Conservation (phyloP, 2,329 filamentous ascomycete genomes). For the Aspergillus sp. region DNA sequence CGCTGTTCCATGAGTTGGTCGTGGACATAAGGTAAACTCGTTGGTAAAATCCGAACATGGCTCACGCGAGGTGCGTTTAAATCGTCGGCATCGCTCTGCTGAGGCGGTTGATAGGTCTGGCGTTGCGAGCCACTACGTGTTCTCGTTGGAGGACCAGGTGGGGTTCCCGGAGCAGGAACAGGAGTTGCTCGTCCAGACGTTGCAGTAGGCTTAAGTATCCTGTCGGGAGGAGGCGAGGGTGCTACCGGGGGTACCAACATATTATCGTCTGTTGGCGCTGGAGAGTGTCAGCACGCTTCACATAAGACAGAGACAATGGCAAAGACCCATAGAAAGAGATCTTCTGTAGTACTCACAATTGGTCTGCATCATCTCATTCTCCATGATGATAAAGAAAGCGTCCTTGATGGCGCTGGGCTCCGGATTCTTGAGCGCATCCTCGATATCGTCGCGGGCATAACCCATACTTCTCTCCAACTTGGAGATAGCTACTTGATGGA, state of each 20-base stretch:
- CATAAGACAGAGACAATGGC: background rate
- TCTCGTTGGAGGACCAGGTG: conserved; percentile 24
- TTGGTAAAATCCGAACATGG: conserved; percentile 89
- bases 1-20: conserved; percentile 77
- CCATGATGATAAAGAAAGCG: conserved; percentile 94
- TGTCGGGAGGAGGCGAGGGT: conserved; percentile 34
- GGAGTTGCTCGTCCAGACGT: conserved; percentile 21
- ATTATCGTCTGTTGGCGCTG: conserved; percentile 42
- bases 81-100: conserved; percentile 30
- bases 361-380: conserved; percentile 95
- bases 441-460: conserved; percentile 90
- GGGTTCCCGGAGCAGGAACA: conserved; percentile 22
- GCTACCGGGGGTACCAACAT: conserved; percentile 31
- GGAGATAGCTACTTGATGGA: conserved; percentile 88
- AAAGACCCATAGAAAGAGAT: background rate
- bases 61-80: conserved; percentile 64
- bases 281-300: conserved; percentile 16
- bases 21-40: conserved; percentile 87
- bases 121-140: conserved; percentile 31
- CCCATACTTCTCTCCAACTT: conserved; percentile 99
- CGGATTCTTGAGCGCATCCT: conserved; percentile 86
- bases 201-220: conserved; percentile 22
- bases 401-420: conserved; percentile 99
- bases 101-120: conserved; percentile 26
- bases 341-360: conserved; percentile 69